Evolutionary conservation across 176 grass and related monocot species (phyloP).

Genomic region (Rhynchospora tenuis): DNA sequence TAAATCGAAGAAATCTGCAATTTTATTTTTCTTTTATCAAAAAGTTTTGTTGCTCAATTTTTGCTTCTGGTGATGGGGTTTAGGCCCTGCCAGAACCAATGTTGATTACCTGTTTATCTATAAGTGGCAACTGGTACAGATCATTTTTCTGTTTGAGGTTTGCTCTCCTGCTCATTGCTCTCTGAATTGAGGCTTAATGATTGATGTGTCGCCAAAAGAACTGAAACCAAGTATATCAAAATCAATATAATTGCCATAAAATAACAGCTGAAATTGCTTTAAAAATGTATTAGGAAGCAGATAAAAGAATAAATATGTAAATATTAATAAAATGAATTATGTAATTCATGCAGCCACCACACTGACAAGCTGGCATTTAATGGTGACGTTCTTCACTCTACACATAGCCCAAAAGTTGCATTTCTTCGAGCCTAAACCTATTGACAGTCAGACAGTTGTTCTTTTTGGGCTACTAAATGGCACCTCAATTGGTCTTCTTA

Average conservation of each 20-base stretch:
- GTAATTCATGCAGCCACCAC: conserved; percentile 72
- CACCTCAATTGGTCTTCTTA: conserved; percentile 90
- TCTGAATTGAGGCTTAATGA: neutral
- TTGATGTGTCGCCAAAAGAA: neutral
- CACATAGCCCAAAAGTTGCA: conserved; percentile 74
- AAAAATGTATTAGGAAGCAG: neutral
- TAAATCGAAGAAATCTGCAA: neutral
- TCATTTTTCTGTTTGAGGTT: neutral
- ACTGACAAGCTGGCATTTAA: conserved; percentile 98
- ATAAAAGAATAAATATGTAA: conserved; percentile 7
- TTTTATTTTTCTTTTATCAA: neutral
- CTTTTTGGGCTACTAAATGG: conserved; percentile 94
- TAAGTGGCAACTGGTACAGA: neutral
- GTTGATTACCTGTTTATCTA: neutral
- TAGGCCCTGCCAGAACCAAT: neutral
- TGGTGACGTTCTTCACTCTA: conserved; percentile 96
- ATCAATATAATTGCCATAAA: neutral
- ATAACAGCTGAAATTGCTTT: conserved; percentile 4
- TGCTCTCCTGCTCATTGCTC: neutral
- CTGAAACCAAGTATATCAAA: neutral
- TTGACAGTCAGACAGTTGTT: conserved; percentile 81
- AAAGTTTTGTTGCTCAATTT: neutral
- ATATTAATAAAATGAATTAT: conserved; percentile 8
- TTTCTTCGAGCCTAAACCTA: conserved; percentile 88
- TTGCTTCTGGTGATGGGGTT: neutral